Evolutionary conservation across 108 stramenopile species (phyloP), one percentile per base, ranked within the genome.

Genomic region (Cyclotella choctawhatcheeana): DNA sequence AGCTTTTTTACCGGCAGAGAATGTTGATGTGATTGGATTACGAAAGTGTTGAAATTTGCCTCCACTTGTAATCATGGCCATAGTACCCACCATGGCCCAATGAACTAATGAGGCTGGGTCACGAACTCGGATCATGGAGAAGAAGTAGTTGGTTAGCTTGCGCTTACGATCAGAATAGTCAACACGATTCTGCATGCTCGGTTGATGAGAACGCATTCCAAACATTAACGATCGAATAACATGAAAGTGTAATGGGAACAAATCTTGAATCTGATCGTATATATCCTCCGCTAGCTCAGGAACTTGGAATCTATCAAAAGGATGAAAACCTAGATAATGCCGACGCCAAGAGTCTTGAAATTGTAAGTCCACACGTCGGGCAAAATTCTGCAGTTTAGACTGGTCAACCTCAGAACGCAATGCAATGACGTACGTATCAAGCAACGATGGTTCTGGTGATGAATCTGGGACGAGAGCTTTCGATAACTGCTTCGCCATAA

Each of bases 1-100:
- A 4, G n/a, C 32, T 2, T 34, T 6, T 21, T 34, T 35, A 20
- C 34, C 35, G 5, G 33, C 17, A 20, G 33, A 59, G n/a, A 59
- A 59, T 35, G 33, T 7, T 13, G 6, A 4, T 20, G 35, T 35
- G 4, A 35, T 33, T 8, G 31, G 10, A n/a, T 59, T 59, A 6
- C 33, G 10, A 35, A 37, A 37, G 25, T 37, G 32, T 21, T 37
- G 32, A 35, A 37, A n/a, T 18, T 34, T 34, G 2, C 16, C 32
- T 59, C 58, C 58, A 20, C 18, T 59, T 17, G 18, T 37, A 17
- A n/a, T 6, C 35, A 59, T 59, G 5, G 33, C 31, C 32, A 59
- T 21, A 8, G 58, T 59, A 5, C 58, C 58, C 13, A 59, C 20
- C 58, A 59, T 59, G 16, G 58, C 58, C 58, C 58, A 59, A n/a